Evolutionary conservation across 139 green algal genomes (phyloP).

Genomic region (Spirogloea muscicola): DNA sequence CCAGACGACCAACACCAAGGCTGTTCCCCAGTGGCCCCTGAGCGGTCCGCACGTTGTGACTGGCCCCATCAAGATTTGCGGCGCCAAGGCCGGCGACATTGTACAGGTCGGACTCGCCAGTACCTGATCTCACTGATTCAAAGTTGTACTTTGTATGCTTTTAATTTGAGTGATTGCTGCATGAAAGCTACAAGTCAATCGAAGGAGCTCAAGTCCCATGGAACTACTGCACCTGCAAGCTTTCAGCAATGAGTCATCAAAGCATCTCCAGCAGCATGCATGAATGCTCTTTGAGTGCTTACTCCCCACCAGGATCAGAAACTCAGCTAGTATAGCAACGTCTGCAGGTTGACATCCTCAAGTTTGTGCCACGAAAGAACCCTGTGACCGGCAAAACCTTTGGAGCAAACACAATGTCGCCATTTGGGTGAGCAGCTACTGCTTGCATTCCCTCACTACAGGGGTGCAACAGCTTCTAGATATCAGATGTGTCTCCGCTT

Average conservation of each 20-base stretch:
- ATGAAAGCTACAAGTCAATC: background rate
- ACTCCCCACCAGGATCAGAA: too few relatives aligned
- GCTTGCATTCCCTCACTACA: background rate
- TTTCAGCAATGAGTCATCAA: too few relatives aligned
- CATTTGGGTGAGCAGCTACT: constrained; percentile 3
- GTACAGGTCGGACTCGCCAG: constrained; percentile 7
- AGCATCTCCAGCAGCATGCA: too few relatives aligned
- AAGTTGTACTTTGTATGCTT: background rate
- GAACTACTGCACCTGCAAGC: too few relatives aligned
- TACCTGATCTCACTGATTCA: background rate
- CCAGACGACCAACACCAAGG: constrained; percentile 15
- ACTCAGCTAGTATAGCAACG: too few relatives aligned
- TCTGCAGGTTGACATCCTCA: constrained; percentile 44
- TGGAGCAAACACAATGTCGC: constrained; percentile 9
- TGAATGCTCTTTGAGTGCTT: too few relatives aligned
- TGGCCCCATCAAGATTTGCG: constrained; percentile 43
- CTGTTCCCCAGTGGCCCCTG: background rate
- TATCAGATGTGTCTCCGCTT: background rate
- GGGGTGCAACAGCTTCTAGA: background rate
- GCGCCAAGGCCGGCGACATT: constrained; percentile 40
- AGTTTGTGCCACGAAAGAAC: constrained; percentile 32
- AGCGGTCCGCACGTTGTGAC: constrained; percentile 36
- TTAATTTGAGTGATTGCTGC: background rate
- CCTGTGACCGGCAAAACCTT: constrained; percentile 22
- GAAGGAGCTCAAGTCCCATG: too few relatives aligned